These are phyloP conservation scores for Ganoderma resinaceum DNA, from an alignment of 1,284 basidiomycete genomes.

Conservation along the genomic window DNA sequence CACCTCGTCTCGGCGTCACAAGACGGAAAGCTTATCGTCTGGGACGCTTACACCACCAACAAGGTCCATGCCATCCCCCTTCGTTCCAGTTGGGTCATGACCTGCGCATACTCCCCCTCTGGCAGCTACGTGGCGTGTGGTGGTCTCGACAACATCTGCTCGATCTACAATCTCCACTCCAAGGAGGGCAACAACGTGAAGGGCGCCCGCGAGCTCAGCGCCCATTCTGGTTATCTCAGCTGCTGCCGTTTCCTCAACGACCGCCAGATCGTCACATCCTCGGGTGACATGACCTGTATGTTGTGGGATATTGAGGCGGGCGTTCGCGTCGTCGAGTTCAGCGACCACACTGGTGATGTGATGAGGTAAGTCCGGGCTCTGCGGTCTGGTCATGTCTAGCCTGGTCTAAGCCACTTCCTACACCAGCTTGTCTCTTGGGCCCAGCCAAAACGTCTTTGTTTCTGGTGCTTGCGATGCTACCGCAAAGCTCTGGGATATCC, in stretches of 20 bases:
- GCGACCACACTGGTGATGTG: constrained; percentile 98
- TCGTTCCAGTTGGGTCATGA: constrained; percentile 99
- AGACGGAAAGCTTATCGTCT: constrained; percentile 99
- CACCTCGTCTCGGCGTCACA: constrained; percentile 99
- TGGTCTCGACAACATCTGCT: constrained; percentile 99
- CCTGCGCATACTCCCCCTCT: constrained; percentile 97
- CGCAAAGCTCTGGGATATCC: constrained; percentile 98
- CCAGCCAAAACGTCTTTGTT: constrained; percentile 95
- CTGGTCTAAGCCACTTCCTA: neutral
- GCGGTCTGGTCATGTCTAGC: constrained; percentile 25
- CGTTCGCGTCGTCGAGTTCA: constrained; percentile 94
- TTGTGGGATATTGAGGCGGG: constrained; percentile 99
- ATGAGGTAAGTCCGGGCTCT: constrained; percentile 80
- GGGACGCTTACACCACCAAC: constrained; percentile 99
- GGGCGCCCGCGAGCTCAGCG: constrained; percentile 90
- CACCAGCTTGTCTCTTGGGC: constrained; percentile 87
- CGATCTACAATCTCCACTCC: constrained; percentile 92
- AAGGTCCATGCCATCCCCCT: constrained; percentile 99
- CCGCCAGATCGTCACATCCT: constrained; percentile 96
- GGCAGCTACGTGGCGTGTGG: constrained; percentile 98
- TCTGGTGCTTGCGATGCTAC: constrained; percentile 99
- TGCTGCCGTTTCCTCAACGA: constrained; percentile 99
- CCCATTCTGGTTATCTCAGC: constrained; percentile 96
- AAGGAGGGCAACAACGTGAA: constrained; percentile 77
- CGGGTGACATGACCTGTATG: constrained; percentile 99